Evolutionary conservation across 139 green algal genomes (phyloP), one percentile per base, ranked within the genome.

Genomic region (Zygnema circumcarinatum): DNA sequence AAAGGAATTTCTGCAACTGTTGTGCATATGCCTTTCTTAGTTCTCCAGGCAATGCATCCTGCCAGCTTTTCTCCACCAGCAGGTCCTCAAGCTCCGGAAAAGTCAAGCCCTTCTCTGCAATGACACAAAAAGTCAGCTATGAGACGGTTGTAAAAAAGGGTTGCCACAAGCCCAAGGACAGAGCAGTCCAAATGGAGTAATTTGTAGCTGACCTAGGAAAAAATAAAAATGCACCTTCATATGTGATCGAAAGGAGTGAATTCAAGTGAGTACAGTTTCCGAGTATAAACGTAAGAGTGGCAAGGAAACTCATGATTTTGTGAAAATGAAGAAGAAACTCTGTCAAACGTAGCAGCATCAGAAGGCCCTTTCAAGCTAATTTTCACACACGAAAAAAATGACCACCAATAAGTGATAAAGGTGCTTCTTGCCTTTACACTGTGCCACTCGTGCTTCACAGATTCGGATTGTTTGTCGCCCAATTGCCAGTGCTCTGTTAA

Each of bases 1-100:
- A 2, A 25, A 94, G 11, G 35, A 94, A 92, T 36, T 85, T 52
- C 22, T 89, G 42, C 20, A 94, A 87, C 32, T 52, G 56, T 11
- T 32, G 22, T 29, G 79, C 85, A 78, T 93, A 93, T 67, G 72
- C 32, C 53, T 91, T 90, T 25, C 67, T 3, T n/a, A 93, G 81
- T 76, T 93, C 90, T 25, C n/a, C 11, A n/a, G 47, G 82, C 33
- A 92, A 22, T 38, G 72, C 79, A 22, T 86, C 86, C 36, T n/a
- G 39, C 89, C 89, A 92, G 1, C 42, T 85, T 25, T 42, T 62
- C 53, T 89, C 80, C 33, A 72, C 47, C 67, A 88, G 33, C 38
- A 89, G 74, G 0, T 38, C 32, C 1, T 0, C 52, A 1, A 89
- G 53, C 32, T 29, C 22, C 21, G 84, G 84, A 1, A 74, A 89